A percentile compares a stretch with the other conserved stretches of the same genome.
phyloP scores from a whole-genome alignment of 2,329 filamentous ascomycete genomes.

The Nigrospora osmanthi region DNA sequence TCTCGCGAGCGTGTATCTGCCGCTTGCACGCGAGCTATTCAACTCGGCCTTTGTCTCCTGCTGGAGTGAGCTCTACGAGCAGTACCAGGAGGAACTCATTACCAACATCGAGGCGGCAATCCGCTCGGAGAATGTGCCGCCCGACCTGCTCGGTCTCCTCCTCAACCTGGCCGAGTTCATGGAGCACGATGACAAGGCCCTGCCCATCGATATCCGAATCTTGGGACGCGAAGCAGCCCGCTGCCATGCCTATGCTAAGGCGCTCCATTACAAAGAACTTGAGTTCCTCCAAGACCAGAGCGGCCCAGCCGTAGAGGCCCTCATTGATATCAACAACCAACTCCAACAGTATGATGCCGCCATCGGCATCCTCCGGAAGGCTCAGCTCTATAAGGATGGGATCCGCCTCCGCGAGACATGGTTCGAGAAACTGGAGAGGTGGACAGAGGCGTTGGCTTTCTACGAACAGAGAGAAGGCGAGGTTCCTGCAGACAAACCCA shows the following conservation, averaged over 20 bases:
- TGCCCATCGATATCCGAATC: slow-evolving; percentile 94
- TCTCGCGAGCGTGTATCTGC: slow-evolving; percentile 83
- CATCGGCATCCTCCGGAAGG: slow-evolving; percentile 93
- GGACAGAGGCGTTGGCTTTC: slow-evolving; percentile 91
- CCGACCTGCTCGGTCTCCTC: slow-evolving; percentile 87
- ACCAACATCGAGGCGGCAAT: slow-evolving; percentile 93
- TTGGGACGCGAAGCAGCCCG: slow-evolving; percentile 91
- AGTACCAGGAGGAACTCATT: slow-evolving; percentile 94
- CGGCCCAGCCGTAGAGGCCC: slow-evolving; percentile 85
- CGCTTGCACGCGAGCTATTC: slow-evolving; percentile 87
- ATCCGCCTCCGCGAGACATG: slow-evolving; percentile 96
- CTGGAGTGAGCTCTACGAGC: slow-evolving; percentile 95
- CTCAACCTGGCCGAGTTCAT: slow-evolving; percentile 98
- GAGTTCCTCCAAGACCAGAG: slow-evolving; percentile 98
- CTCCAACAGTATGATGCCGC: slow-evolving; percentile 97
- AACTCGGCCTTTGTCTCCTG: slow-evolving; percentile 99
- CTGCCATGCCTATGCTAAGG: slow-evolving; percentile 97
- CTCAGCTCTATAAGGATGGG: slow-evolving; percentile 85
- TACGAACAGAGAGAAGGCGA: slow-evolving; percentile 81
- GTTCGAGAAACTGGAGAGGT: slow-evolving; percentile 97
- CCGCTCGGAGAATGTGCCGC: slow-evolving; percentile 89
- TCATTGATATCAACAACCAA: slow-evolving; percentile 99
- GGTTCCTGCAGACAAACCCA: slow-evolving; percentile 44
- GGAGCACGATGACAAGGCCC: slow-evolving; percentile 97
- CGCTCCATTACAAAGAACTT: slow-evolving; percentile 95